These are phyloP conservation scores for Phaseolus lunatus DNA, from an alignment of 306 rosid species.

Conservation along the genomic window DNA sequence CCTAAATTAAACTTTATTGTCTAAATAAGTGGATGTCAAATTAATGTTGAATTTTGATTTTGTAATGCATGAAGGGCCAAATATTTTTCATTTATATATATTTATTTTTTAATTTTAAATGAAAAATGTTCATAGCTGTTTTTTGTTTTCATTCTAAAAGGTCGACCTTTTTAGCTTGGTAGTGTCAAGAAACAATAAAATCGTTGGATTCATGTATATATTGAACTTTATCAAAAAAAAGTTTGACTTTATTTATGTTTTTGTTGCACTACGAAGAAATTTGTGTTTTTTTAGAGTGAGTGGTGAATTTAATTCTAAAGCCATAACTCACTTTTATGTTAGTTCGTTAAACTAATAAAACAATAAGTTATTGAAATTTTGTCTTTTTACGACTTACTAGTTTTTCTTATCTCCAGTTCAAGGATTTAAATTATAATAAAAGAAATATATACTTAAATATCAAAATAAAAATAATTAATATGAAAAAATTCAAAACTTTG, in stretches of 20 bases:
- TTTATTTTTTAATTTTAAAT: not conserved
- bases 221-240: not conserved
- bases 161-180: not conserved
- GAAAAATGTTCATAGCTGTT: not conserved
- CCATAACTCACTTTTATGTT: no score
- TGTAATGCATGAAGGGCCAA: not conserved
- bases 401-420: no score
- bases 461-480: no score
- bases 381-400: no score
- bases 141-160: conserved; percentile 4
- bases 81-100: not conserved
- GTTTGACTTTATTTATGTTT: not conserved
- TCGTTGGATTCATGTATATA: not conserved
- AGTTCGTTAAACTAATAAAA: no score
- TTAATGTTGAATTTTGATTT: conserved; percentile 5
- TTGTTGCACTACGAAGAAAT: not conserved
- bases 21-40: conserved; percentile 5
- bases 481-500: no score
- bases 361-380: no score
- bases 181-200: not conserved
- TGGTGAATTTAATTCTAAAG: no score
- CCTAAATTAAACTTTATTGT: no score
- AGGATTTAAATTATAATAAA: no score
- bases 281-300: no score
- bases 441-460: no score